Conservation (phyloP, 768 basidiomycete genomes). For the Nidularia sp. region DNA sequence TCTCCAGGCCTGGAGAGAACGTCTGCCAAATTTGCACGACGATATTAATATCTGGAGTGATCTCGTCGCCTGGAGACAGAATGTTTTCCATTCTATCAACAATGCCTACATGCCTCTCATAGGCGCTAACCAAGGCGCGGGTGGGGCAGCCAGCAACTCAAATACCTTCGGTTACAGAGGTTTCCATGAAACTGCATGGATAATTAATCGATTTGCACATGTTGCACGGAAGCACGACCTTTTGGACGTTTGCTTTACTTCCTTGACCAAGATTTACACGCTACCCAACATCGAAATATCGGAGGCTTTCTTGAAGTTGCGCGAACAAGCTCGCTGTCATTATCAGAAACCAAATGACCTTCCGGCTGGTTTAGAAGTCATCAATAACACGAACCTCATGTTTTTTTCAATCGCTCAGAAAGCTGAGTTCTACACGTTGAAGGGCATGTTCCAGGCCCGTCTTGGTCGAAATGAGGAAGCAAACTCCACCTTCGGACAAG, state of each 20-base stretch:
- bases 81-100: slow-evolving; percentile 96
- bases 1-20: slow-evolving; percentile 94
- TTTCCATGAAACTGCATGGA: slow-evolving; percentile 99
- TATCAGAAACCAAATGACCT: slow-evolving; percentile 94
- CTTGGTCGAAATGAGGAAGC: slow-evolving; percentile 86
- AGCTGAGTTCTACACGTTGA: slow-evolving; percentile 97
- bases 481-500: slow-evolving; percentile 87
- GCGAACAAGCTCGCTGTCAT: slow-evolving; percentile 97
- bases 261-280: slow-evolving; percentile 96
- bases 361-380: slow-evolving; percentile 92
- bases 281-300: slow-evolving; percentile 99
- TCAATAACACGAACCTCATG: slow-evolving; percentile 98
- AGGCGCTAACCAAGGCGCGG: slow-evolving; percentile 45
- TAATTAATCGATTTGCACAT: slow-evolving; percentile 98
- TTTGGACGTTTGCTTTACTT: slow-evolving; percentile 91
- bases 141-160: slow-evolving; percentile 49
- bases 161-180: slow-evolving; percentile 92
- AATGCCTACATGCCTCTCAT: slow-evolving; percentile 94
- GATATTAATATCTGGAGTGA: slow-evolving; percentile 99
- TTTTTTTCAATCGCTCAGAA: slow-evolving; percentile 95
- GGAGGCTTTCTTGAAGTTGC: slow-evolving; percentile 96
- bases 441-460: slow-evolving; percentile 96
- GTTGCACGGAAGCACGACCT: slow-evolving; percentile 97
- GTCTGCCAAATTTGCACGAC: slow-evolving; percentile 91
- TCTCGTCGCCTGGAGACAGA: slow-evolving; percentile 98